A percentile compares a stretch with the other conserved stretches of the same genome.
Conservation (phyloP, 768 basidiomycete genomes). For the Cyclocybe aegerita region DNA sequence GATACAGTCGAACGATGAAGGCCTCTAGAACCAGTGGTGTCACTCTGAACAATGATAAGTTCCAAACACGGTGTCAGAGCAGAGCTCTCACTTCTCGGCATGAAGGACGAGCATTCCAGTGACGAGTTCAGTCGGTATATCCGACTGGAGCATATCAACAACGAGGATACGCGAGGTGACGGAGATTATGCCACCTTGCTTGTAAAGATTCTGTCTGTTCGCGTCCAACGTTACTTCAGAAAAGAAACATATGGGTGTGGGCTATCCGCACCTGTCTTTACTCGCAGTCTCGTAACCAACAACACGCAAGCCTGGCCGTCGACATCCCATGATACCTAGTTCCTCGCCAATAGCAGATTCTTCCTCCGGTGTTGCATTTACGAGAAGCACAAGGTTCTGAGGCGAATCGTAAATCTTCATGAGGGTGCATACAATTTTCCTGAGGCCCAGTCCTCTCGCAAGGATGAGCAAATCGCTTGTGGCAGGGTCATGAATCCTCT, state of each 20-base stretch:
- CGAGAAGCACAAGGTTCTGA: conserved; percentile 78
- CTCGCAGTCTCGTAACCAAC: conserved; percentile 79
- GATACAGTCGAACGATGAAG: conserved; percentile 88
- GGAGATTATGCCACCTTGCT: conserved; percentile 84
- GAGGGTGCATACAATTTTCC: conserved; percentile 79
- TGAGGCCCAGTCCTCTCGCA: conserved; percentile 88
- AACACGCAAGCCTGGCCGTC: conserved; percentile 80
- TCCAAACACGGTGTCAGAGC: neutral
- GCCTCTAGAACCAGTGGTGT: conserved; percentile 84
- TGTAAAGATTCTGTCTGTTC: conserved; percentile 79
- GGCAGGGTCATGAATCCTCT: conserved; percentile 71
- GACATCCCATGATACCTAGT: conserved; percentile 87
- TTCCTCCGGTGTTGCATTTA: conserved; percentile 84
- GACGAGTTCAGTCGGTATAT: conserved; percentile 82
- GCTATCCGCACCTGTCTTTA: conserved; percentile 68
- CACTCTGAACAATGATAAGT: conserved; percentile 50
- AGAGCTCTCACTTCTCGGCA: conserved; percentile 71
- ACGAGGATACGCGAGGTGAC: conserved; percentile 94
- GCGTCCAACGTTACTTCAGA: neutral
- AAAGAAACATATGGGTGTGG: neutral
- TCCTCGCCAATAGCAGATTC: conserved; percentile 92
- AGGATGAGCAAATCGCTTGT: conserved; percentile 75
- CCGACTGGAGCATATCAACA: conserved; percentile 88
- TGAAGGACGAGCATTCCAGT: conserved; percentile 90
- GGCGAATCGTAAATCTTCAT: conserved; percentile 92